Conservation (phyloP, 345 rosid genomes). For the Zanthoxylum bungeanum region DNA sequence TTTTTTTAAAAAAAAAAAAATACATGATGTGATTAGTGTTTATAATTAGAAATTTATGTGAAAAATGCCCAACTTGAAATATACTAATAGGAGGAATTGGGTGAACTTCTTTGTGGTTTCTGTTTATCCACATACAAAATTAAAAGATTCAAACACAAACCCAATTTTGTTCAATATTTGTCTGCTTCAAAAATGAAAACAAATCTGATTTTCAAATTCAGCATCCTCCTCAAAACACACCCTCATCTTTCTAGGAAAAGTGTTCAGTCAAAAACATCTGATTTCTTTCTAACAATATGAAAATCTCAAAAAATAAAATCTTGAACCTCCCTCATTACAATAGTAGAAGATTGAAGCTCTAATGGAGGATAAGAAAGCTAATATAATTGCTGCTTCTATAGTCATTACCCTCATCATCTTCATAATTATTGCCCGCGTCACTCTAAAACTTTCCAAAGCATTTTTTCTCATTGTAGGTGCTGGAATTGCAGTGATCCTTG, state of each 20-base stretch:
- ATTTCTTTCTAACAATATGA: not conserved
- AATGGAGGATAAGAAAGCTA: slow-evolving; percentile 79
- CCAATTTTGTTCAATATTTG: not conserved
- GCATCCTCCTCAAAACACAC: not conserved
- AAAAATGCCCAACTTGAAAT: not conserved
- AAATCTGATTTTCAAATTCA: not conserved
- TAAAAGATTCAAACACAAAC: not conserved
- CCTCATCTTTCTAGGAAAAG: not conserved
- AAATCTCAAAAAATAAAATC: not conserved
- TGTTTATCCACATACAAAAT: not conserved
- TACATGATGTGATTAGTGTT: not conserved
- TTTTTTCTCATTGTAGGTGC: slow-evolving; percentile 70
- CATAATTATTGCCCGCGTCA: slow-evolving; percentile 41
- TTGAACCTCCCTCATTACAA: not conserved
- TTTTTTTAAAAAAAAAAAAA: not conserved
- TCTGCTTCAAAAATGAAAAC: not conserved
- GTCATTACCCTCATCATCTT: slow-evolving; percentile 34
- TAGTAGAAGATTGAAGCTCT: slow-evolving; percentile 21
- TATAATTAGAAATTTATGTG: not conserved
- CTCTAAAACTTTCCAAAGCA: slow-evolving; percentile 52
- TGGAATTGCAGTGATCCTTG: slow-evolving; percentile 55
- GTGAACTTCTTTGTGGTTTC: slow-evolving; percentile 9
- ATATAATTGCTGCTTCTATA: slow-evolving; percentile 18
- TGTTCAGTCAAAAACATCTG: not conserved
- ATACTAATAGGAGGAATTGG: not conserved